Percentiles rank a stretch among this genome's conserved stretches.
Conservation (phyloP, 2,329 filamentous ascomycete genomes). For the Colletotrichum higginsianum region DNA sequence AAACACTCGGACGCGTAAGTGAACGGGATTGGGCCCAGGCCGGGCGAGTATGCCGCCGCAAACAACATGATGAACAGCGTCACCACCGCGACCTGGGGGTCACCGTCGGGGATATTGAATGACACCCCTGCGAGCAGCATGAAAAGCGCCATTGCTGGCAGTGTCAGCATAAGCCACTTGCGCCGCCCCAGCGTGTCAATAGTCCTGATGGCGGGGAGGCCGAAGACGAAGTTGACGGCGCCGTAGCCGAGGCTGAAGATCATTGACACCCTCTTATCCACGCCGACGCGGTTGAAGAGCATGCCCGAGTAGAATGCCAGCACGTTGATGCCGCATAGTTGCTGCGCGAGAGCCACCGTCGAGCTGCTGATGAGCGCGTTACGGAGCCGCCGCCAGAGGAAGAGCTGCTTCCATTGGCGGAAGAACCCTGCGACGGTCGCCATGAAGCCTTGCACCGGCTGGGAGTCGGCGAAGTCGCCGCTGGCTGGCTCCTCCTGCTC, state of each 20-base stretch:
- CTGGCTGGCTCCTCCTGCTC: conserved; percentile 46
- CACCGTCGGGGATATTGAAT: conserved; percentile 45
- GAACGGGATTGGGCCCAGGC: conserved; percentile 63
- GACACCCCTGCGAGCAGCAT: conserved; percentile 57
- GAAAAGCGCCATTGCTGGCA: conserved; percentile 60
- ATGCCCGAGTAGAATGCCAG: conserved; percentile 61
- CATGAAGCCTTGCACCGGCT: conserved; percentile 8
- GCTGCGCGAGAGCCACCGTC: conserved; percentile 51
- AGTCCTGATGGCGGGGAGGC: conserved; percentile 57
- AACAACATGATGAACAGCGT: conserved; percentile 59
- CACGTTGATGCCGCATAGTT: conserved; percentile 56
- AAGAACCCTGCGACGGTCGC: conserved; percentile 48
- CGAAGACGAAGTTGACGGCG: conserved; percentile 59
- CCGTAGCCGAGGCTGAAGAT: conserved; percentile 54
- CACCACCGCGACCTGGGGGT: conserved; percentile 49
- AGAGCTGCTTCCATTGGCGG: conserved; percentile 49
- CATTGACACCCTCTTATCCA: conserved; percentile 46
- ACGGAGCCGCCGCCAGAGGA: conserved; percentile 48
- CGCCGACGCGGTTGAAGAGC: conserved; percentile 46
- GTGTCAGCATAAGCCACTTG: conserved; percentile 59
- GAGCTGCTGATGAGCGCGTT: conserved; percentile 52
- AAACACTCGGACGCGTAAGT: conserved; percentile 67
- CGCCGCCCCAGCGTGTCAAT: conserved; percentile 59
- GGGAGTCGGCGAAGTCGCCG: background rate
- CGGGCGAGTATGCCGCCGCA: conserved; percentile 59